These are phyloP conservation scores for Hypoxylon sp. DNA, from an alignment of 2,329 filamentous ascomycete species.

Conservation along the genomic window DNA sequence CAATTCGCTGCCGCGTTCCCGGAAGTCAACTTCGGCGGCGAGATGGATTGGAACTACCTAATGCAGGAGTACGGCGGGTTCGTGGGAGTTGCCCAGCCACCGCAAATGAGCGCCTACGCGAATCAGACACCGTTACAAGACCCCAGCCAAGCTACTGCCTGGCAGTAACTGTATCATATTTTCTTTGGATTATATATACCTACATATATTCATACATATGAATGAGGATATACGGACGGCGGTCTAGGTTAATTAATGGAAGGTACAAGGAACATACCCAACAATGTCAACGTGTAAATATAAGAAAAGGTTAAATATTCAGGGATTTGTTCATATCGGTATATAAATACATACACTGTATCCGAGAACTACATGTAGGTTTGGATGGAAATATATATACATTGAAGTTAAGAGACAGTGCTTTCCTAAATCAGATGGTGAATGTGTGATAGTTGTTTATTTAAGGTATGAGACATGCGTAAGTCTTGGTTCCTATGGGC, in stretches of 20 bases:
- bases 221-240: conserved; percentile 19
- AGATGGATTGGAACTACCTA: conserved; percentile 55
- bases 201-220: neutral
- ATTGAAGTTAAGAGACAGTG: neutral
- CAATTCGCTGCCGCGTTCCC: conserved; percentile 53
- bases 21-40: conserved; percentile 54
- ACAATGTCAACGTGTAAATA: conserved; percentile 30
- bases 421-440: neutral
- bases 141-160: conserved; percentile 27
- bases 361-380: neutral
- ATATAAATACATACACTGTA: neutral
- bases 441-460: neutral
- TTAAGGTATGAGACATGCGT: neutral
- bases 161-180: conserved; percentile 37
- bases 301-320: conserved; percentile 7
- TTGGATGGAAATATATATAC: conserved; percentile 7
- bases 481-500: no score
- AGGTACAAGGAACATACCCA: conserved; percentile 28
- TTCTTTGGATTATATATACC: neutral
- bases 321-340: conserved; percentile 1
- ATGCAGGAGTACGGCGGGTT: conserved; percentile 53
- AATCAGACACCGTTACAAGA: conserved; percentile 39
- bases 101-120: conserved; percentile 47
- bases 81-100: conserved; percentile 39
- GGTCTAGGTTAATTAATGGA: conserved; percentile 19